phyloP scores from a whole-genome alignment of 2,329 filamentous ascomycete species.

The Epichloe aotearoae region DNA sequence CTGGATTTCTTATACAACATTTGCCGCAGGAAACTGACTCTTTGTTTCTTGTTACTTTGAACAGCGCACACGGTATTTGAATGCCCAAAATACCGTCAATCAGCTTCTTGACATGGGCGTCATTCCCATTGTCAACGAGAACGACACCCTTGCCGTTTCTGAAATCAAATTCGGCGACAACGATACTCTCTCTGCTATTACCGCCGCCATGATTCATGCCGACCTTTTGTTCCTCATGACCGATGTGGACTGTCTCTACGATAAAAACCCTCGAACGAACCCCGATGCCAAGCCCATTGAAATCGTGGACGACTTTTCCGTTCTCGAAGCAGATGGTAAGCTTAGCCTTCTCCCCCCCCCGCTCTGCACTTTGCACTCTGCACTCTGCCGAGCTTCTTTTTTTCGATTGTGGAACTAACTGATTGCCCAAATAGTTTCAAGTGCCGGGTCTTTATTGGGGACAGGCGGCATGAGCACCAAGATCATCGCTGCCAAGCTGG shows the following conservation, averaged over 20 bases:
- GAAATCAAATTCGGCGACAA: conserved; percentile 99
- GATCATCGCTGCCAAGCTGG: conserved; percentile 82
- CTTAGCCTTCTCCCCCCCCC: not conserved
- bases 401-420: conserved; percentile 8
- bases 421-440: conserved; percentile 48
- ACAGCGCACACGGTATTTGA: conserved; percentile 80
- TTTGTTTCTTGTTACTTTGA: not conserved
- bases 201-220: conserved; percentile 91
- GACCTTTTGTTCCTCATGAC: conserved; percentile 98
- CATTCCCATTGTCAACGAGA: conserved; percentile 97
- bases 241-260: conserved; percentile 93
- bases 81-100: conserved; percentile 88
- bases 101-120: conserved; percentile 90
- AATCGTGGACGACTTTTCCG: conserved; percentile 77
- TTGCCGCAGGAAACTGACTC: not conserved
- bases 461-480: conserved; percentile 98
- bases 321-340: conserved; percentile 66
- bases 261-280: conserved; percentile 80
- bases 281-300: conserved; percentile 82
- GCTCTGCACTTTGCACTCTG: not conserved
- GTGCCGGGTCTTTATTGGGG: conserved; percentile 74
- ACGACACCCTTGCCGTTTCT: conserved; percentile 89
- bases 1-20: not conserved
- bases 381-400: not conserved
- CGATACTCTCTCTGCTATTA: conserved; percentile 92